phyloP scores from a whole-genome alignment of 2,329 filamentous ascomycete species.

The Penicillium concentricum region DNA sequence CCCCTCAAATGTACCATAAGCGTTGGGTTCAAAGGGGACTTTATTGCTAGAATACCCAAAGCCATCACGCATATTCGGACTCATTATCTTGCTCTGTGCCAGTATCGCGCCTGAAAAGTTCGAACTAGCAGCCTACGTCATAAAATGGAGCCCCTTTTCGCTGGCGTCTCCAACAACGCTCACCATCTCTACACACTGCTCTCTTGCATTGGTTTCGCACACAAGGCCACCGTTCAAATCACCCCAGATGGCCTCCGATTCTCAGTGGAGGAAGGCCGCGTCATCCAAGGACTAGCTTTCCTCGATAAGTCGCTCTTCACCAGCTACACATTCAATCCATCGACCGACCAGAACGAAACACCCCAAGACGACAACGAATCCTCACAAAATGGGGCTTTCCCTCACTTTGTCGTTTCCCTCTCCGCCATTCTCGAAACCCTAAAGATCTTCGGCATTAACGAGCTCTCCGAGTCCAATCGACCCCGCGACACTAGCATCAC shows the following conservation, averaged over 20 bases:
- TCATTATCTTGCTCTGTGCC: constrained; percentile 2
- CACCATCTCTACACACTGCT: constrained; percentile 61
- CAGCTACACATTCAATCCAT: constrained; percentile 69
- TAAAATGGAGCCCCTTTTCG: constrained; percentile 51
- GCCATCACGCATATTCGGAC: constrained; percentile 18
- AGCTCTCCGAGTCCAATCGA: constrained; percentile 46
- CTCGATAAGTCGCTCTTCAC: constrained; percentile 88
- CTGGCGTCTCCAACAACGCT: constrained; percentile 61
- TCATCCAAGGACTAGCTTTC: constrained; percentile 88
- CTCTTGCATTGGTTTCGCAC: constrained; percentile 61
- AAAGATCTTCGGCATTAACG: constrained; percentile 85
- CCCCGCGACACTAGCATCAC: constrained; percentile 31
- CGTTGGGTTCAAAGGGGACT: constrained; percentile 30
- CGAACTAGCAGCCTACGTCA: constrained; percentile 3
- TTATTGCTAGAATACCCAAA: constrained; percentile 36
- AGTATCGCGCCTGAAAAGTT: neutral
- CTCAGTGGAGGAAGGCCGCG: constrained; percentile 80
- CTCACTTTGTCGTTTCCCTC: constrained; percentile 83
- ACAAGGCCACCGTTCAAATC: constrained; percentile 68
- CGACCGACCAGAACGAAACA: constrained; percentile 21
- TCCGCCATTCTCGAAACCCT: constrained; percentile 86
- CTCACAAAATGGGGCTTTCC: constrained; percentile 44
- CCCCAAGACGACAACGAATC: constrained; percentile 39
- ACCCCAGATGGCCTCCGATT: constrained; percentile 83
- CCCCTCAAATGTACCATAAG: constrained; percentile 38